phyloP scores from a whole-genome alignment of 495 filamentous ascomycete species.

The Neurospora tetrasperma region DNA sequence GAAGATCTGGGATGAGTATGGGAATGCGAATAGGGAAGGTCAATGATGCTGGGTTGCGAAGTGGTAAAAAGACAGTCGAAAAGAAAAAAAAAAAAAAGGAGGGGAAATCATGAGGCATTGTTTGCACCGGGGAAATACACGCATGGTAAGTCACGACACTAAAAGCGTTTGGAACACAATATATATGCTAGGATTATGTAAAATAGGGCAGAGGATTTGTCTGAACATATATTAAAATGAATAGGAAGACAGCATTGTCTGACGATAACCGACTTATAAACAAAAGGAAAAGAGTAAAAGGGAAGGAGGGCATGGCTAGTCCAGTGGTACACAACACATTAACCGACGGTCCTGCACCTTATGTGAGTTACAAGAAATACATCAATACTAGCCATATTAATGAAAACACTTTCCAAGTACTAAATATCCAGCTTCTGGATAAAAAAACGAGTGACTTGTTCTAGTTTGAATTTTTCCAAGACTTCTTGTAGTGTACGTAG shows the following conservation, averaged over 20 bases:
- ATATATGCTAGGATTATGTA: neutral
- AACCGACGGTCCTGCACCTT: neutral
- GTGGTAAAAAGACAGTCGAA: neutral
- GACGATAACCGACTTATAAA: no score
- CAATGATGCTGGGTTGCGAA: neutral
- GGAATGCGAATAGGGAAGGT: neutral
- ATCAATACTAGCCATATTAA: neutral
- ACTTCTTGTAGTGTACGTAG: neutral
- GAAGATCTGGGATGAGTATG: conserved; percentile 3
- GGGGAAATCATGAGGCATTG: neutral
- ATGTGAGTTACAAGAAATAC: neutral
- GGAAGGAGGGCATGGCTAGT: neutral
- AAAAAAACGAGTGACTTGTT: neutral
- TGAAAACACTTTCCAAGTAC: neutral
- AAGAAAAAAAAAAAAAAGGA: no score
- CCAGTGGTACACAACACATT: neutral
- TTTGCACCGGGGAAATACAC: neutral
- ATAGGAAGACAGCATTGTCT: neutral
- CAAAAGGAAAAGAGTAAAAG: neutral
- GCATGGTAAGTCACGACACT: neutral
- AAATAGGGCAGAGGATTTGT: neutral
- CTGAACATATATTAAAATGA: neutral
- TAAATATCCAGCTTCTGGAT: neutral
- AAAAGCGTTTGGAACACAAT: neutral
- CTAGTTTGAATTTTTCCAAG: neutral